These are phyloP conservation scores for Funneliformis geosporum DNA, from an alignment of 192 early-diverging fungal genomes.

Conservation along the genomic window DNA sequence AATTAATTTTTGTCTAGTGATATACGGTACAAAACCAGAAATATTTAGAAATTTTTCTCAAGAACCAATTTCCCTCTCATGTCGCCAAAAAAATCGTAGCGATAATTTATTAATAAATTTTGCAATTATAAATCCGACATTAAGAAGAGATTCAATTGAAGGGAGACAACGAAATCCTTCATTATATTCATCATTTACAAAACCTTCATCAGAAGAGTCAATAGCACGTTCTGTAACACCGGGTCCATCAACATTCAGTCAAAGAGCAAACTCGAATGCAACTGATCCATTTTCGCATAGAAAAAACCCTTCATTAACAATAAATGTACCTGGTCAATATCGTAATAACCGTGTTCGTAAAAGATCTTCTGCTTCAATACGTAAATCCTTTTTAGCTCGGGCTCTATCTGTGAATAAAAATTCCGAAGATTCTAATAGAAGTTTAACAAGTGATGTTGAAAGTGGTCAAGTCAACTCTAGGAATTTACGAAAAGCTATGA, in stretches of 20 bases:
- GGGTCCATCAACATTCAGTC: constrained; percentile 6
- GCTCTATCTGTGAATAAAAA: neutral
- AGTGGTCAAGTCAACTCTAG: neutral
- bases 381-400: neutral
- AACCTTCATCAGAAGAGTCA: neutral
- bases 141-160: neutral
- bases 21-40: neutral
- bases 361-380: neutral
- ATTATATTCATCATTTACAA: neutral
- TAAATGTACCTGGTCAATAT: neutral
- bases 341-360: neutral
- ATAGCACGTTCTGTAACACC: neutral
- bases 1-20: neutral
- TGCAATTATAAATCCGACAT: neutral
- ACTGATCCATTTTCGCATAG: neutral
- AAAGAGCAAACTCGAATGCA: neutral
- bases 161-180: neutral
- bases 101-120: neutral
- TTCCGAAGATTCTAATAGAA: neutral
- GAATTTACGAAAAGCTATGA: neutral
- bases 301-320: neutral
- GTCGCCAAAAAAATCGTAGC: neutral
- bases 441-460: neutral
- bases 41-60: neutral
- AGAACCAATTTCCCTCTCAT: neutral